Evolutionary conservation across 1,284 basidiomycete species (phyloP).

Genomic region (Inonotus obliquus): DNA sequence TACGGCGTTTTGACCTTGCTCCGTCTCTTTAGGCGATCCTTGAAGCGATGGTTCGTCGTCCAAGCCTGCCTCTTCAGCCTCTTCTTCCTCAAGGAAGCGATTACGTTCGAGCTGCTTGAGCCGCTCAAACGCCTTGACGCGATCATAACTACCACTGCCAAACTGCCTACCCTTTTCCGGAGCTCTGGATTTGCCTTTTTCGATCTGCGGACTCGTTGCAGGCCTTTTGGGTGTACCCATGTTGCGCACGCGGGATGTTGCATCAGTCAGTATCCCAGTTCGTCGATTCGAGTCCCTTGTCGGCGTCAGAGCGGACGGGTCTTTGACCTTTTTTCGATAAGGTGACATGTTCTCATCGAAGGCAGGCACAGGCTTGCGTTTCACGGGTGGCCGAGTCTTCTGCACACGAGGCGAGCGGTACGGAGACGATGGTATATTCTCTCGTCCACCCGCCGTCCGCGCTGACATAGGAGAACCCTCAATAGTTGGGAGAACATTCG

Average conservation of each 20-base stretch:
- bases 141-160: slow-evolving; percentile 18
- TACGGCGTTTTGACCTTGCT: neutral
- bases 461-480: slow-evolving; percentile 11
- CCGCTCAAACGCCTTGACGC: slow-evolving; percentile 29
- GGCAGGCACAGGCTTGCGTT: slow-evolving; percentile 16
- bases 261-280: slow-evolving; percentile 19
- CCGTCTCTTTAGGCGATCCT: neutral
- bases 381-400: slow-evolving; percentile 2
- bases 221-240: neutral
- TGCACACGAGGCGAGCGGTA: neutral
- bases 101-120: slow-evolving; percentile 37
- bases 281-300: slow-evolving; percentile 4
- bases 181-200: neutral
- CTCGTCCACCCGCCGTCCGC: neutral
- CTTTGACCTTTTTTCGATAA: neutral
- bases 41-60: neutral
- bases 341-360: slow-evolving; percentile 12
- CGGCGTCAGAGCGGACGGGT: neutral
- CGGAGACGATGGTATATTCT: neutral
- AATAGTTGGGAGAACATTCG: slow-evolving; percentile 7
- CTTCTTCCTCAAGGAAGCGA: slow-evolving; percentile 23
- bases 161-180: slow-evolving; percentile 1
- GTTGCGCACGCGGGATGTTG: slow-evolving; percentile 13
- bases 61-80: slow-evolving; percentile 23
- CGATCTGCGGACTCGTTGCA: neutral